phyloP scores from a whole-genome alignment of 2,329 filamentous ascomycete genomes.

The Raffaelea ambrosiae region DNA sequence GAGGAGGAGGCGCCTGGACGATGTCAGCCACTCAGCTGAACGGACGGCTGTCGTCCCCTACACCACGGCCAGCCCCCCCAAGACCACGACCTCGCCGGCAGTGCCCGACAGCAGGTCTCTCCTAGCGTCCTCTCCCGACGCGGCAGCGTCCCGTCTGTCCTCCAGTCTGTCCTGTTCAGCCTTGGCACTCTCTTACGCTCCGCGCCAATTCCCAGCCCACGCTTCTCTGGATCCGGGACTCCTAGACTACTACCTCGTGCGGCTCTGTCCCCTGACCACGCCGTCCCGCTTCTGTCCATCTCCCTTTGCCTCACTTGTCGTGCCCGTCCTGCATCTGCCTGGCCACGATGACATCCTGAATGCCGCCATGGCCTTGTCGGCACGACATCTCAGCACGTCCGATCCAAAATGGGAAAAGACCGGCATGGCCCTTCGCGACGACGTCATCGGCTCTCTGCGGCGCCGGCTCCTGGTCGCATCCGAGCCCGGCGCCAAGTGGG shows the following conservation, averaged over 20 bases:
- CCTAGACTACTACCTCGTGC: constrained; percentile 1
- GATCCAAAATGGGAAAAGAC: background rate
- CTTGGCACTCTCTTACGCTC: background rate
- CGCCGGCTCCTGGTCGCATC: background rate
- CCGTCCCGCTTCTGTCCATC: background rate
- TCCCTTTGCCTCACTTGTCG: constrained; percentile 2
- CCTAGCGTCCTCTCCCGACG: too few species aligned
- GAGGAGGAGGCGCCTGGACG: too few species aligned
- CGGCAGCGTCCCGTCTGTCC: background rate
- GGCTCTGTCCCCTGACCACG: constrained; percentile 1
- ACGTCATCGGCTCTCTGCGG: background rate
- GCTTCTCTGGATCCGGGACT: background rate
- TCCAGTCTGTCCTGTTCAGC: too few species aligned
- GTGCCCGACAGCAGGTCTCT: too few species aligned
- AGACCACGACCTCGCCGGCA: background rate
- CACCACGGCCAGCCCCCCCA: background rate
- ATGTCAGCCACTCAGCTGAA: too few species aligned
- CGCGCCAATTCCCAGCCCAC: background rate
- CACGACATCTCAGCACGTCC: constrained; percentile 2
- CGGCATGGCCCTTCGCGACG: background rate
- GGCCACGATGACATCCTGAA: constrained; percentile 2
- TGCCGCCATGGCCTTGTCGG: constrained; percentile 3
- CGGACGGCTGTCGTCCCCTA: background rate
- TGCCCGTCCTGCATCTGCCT: constrained; percentile 3
- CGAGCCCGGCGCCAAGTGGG: background rate